phyloP scores from a whole-genome alignment of 1,284 basidiomycete species.

The Calocybe gambosa region DNA sequence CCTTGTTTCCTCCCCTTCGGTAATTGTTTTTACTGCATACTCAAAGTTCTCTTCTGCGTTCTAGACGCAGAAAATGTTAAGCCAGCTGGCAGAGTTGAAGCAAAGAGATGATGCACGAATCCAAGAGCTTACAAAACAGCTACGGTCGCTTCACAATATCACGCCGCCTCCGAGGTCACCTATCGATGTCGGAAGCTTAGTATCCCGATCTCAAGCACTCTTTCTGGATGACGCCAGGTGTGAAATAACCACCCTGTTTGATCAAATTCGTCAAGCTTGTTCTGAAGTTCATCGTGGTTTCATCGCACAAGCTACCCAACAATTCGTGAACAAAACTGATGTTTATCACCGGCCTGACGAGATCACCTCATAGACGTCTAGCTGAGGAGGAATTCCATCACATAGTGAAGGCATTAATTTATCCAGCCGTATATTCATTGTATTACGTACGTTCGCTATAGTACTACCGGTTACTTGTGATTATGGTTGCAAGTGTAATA shows the following conservation, averaged over 20 bases:
- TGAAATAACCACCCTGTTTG: constrained; percentile 21
- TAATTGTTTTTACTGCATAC: neutral
- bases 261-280: constrained; percentile 19
- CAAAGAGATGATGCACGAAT: constrained; percentile 19
- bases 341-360: constrained; percentile 19
- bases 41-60: neutral
- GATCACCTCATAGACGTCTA: neutral
- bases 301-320: constrained; percentile 19
- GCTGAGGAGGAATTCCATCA: neutral
- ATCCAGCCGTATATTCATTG: neutral
- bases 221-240: constrained; percentile 18
- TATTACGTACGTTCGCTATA: neutral
- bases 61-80: constrained; percentile 6
- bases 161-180: constrained; percentile 10
- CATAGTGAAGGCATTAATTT: neutral
- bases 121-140: constrained; percentile 19
- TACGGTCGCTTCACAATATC: constrained; percentile 19
- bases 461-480: constrained; percentile 6
- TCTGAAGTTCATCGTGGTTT: constrained; percentile 19
- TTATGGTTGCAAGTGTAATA: constrained; percentile 20
- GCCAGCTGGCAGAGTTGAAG: constrained; percentile 22
- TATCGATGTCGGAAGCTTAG: constrained; percentile 18
- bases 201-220: constrained; percentile 18
- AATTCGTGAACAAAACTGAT: constrained; percentile 21
- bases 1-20: neutral